A percentile compares a stretch with the other conserved stretches of the same genome.
phyloP scores from a whole-genome alignment of 768 basidiomycete genomes.

The Krasilnikovozyma curviuscula region DNA sequence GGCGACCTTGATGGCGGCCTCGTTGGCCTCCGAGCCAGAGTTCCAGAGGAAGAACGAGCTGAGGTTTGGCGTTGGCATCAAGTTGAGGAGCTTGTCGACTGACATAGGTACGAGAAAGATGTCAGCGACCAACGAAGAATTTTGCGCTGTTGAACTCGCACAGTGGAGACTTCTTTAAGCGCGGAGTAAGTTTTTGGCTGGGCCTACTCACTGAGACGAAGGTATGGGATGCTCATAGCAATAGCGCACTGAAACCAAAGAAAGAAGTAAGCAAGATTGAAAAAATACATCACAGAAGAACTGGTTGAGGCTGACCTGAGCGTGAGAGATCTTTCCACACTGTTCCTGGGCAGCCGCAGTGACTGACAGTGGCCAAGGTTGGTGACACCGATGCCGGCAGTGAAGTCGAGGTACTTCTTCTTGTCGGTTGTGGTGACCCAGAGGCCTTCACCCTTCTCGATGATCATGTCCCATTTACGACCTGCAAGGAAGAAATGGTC shows the following conservation, averaged over 20 bases:
- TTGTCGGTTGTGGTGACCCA: too few species aligned
- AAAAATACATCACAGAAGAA: background rate
- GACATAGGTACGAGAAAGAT: too few species aligned
- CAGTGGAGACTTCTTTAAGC: too few species aligned
- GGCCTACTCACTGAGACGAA: slow-evolving; percentile 51
- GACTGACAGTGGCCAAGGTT: too few species aligned
- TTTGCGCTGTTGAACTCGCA: background rate
- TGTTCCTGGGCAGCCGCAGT: too few species aligned
- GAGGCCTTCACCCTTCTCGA: too few species aligned
- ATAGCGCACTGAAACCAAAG: slow-evolving; percentile 32
- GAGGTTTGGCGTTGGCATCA: slow-evolving; percentile 76
- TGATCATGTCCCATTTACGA: too few species aligned
- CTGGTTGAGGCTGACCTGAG: too few species aligned
- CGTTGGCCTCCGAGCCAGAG: slow-evolving; percentile 82
- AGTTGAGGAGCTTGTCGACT: slow-evolving; percentile 61
- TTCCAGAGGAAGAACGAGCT: slow-evolving; percentile 96
- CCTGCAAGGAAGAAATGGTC: too few species aligned
- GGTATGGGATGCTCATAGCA: slow-evolving; percentile 65
- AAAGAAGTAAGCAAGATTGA: background rate
- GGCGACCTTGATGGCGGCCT: slow-evolving; percentile 74
- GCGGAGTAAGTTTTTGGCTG: too few species aligned
- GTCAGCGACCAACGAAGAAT: background rate
- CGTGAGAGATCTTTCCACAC: slow-evolving; percentile 18
- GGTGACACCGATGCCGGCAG: slow-evolving; percentile 45
- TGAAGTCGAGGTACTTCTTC: slow-evolving; percentile 58